Base-by-base conservation (phyloP, 192 early-diverging fungal species). In the Phlyctochytrium planicorne region DNA sequence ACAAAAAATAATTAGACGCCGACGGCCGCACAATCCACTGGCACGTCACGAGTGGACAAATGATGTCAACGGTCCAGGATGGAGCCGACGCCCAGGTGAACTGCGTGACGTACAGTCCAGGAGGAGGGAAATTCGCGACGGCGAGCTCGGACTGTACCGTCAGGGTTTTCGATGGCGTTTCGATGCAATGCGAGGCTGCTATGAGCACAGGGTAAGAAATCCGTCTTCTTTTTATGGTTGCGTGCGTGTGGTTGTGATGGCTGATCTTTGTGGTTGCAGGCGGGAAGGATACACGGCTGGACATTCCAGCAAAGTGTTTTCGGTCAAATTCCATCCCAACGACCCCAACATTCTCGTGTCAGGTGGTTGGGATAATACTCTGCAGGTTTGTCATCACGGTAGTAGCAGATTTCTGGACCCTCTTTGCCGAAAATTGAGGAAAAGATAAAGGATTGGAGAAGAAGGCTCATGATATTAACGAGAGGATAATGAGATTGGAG, bases 311-410 rank as follows among this genome's bases (percentile, higher is more conserved):
- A 66, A 79, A 3, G 74, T 86, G 29, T 86, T 86, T 77, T 75
- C 76, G 0, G 76, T 77, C 16, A 75, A 77, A 30, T 86, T 86
- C 59, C 84, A 86, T 72, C 80, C 84, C 17, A 76, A 65, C 29
- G 78, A 80, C 23, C 52, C 63, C 14, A 68, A 82, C 60, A 52
- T 76, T 27, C 27, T 85, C 24, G 65, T 82, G 33, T 76, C 70
- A 34, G 82, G 72, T n/a, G 84, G 84, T 1, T 86, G 84, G 84
- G 84, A 85, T 65, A 82, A 85, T 59, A 83, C 80, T 17, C 53
- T 85, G 33, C 73, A 82, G 62, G 74, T 80, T 53, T 52, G 40
- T 6, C 40, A 14, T 47, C 40, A 6, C 40, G 40, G 40, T 14
- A 47, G 40, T 6, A 20, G 20, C 40, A 47, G 20, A 47, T 6